Evolutionary conservation across 2,329 filamentous ascomycete species (phyloP).

Genomic region (Chrysoporthe cubensis): DNA sequence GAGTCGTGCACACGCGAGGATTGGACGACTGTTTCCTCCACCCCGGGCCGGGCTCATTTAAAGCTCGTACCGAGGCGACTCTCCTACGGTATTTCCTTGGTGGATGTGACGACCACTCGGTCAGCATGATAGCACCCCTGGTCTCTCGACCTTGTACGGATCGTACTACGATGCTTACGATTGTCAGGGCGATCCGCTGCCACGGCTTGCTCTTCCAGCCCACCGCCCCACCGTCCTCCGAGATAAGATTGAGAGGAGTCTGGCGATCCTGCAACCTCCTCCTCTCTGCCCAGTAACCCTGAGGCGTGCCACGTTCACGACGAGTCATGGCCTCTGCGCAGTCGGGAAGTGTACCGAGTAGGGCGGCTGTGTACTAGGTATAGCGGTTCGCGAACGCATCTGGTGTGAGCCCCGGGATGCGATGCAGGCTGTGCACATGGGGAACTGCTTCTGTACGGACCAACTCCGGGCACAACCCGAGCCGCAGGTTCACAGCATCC

Average conservation of each 20-base stretch:
- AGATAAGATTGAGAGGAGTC: background rate
- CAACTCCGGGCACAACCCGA: background rate
- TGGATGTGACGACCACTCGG: background rate
- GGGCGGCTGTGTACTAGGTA: background rate
- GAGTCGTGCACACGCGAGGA: conserved; percentile 3
- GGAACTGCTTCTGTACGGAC: background rate
- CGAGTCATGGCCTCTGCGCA: background rate
- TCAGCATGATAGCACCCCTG: background rate
- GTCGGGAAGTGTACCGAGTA: background rate
- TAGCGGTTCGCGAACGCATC: background rate
- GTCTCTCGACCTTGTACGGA: background rate
- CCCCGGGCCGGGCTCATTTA: background rate
- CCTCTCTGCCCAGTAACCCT: background rate
- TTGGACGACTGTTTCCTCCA: background rate
- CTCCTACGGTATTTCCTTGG: background rate
- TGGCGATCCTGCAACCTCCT: background rate
- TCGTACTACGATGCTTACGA: background rate
- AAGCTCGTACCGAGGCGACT: background rate
- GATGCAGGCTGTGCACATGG: background rate
- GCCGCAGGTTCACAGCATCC: background rate
- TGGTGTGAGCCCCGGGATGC: background rate
- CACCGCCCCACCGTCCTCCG: too few species aligned
- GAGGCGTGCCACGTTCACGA: background rate
- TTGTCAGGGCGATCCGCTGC: background rate
- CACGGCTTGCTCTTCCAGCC: too few species aligned